A percentile compares a stretch with the other conserved stretches of the same genome.
These are phyloP conservation scores for Cadophora malorum DNA, from an alignment of 2,329 filamentous ascomycete species.

Conservation along the genomic window DNA sequence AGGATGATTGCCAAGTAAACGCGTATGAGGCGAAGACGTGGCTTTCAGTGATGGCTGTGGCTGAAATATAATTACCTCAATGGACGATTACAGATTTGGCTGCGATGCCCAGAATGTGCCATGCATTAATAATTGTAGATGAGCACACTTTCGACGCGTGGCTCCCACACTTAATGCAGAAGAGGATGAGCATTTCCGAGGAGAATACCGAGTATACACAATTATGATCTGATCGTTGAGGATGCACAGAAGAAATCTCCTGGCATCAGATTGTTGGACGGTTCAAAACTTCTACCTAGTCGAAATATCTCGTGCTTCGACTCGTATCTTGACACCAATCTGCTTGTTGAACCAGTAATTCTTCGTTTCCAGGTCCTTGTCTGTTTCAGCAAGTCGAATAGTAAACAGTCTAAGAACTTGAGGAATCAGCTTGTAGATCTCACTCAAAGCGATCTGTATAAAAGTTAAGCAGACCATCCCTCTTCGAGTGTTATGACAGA, in stretches of 20 bases:
- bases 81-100: neutral
- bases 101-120: too few relatives aligned
- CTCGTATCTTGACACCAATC: neutral
- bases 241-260: too few relatives aligned
- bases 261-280: too few relatives aligned
- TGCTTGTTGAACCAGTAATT: slow-evolving; percentile 2
- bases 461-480: neutral
- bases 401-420: neutral
- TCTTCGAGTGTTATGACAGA: neutral
- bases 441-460: neutral
- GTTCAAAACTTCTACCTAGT: too few relatives aligned
- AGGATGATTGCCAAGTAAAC: neutral
- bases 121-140: neutral
- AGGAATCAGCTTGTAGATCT: neutral
- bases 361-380: neutral
- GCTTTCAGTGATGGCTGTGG: neutral
- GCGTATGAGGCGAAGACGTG: neutral
- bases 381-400: neutral
- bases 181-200: neutral
- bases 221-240: too few relatives aligned
- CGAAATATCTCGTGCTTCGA: neutral
- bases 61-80: neutral
- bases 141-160: neutral
- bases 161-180: neutral
- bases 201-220: too few relatives aligned